Evolutionary conservation across 2,329 filamentous ascomycete genomes (phyloP).

Genomic region (Monilinia vaccinii-corymbosi): DNA sequence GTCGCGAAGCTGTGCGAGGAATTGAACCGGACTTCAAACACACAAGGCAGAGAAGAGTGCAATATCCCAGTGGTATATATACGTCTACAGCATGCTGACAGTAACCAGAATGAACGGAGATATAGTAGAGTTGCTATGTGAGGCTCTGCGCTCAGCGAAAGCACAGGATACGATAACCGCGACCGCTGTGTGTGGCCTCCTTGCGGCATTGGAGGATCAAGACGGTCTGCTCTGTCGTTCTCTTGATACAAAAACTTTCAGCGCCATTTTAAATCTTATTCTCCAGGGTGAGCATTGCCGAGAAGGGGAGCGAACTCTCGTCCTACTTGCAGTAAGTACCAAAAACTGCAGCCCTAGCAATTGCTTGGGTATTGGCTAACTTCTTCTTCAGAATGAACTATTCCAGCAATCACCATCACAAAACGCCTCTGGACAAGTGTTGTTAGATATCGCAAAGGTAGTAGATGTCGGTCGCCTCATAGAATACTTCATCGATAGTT

Average conservation of each 20-base stretch:
- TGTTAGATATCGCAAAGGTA: neutral
- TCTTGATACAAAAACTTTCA: conserved; percentile 17
- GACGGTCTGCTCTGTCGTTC: conserved; percentile 16
- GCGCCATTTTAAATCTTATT: conserved; percentile 15
- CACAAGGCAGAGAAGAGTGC: neutral
- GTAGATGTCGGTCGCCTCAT: conserved; percentile 7
- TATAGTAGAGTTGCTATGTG: neutral
- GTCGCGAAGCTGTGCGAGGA: neutral
- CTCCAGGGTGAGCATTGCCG: conserved; percentile 17
- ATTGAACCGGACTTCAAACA: neutral
- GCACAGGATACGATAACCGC: neutral
- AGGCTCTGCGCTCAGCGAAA: neutral
- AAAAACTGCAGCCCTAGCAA: neutral
- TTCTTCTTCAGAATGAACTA: conserved; percentile 13
- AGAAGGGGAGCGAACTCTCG: conserved; percentile 21
- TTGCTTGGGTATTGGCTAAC: neutral
- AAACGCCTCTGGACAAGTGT: neutral
- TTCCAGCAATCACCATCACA: conserved; percentile 3
- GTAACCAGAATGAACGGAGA: neutral
- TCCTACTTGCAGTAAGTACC: conserved; percentile 23
- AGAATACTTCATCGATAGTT: conserved; percentile 16
- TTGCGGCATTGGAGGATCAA: conserved; percentile 14
- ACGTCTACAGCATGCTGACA: neutral
- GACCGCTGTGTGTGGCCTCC: conserved; percentile 3
- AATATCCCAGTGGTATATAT: neutral